Evolutionary conservation across 2,329 filamentous ascomycete species (phyloP), one percentile per base, ranked within the genome.

Genomic region (Fusarium gaditjirri): DNA sequence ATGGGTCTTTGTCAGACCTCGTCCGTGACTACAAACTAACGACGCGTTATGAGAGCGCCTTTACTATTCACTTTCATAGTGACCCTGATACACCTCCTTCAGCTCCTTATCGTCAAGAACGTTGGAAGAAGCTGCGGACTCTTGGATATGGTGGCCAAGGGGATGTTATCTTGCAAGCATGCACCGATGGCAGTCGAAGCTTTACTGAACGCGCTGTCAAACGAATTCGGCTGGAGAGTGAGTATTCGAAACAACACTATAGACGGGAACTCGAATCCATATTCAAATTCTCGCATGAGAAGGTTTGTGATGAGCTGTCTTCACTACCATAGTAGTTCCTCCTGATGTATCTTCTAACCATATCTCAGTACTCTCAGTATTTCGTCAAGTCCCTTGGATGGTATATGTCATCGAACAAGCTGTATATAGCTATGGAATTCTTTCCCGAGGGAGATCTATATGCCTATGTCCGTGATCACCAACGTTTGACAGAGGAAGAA

Each of bases 341-440:
- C n/a, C n/a, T n/a, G n/a, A n/a, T n/a, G n/a, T n/a, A n/a, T n/a
- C n/a, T 17, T 17, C 35, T 54, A 4, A 54, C 10, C 10, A 2
- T 1, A 29, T 23, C 1, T 2, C 1, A 61, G 59, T 61, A 41
- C 23, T 41, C 59, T 5, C 46, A 35, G 43, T 17, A 47, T 21
- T 61, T 61, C 4, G 59, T 36, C 1, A 61, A 41, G 11, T 58
- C 17, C 0, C n/a, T 61, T 5, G 59, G 59, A n/a, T 61, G 59
- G 54, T 57, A 36, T 47, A 14, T 33, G 33, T 23, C 21, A 33
- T 14, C 31, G 8, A 41, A 19, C 7, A 36, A 13, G 4, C 19
- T 39, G 6, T 31, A 50, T 16, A 46, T 57, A 13, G 31, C 41
- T 9, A 57, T 47, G 41, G 54, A 57, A 1, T 57, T 9, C n/a